Percentiles rank a stretch among this genome's conserved stretches.
These are phyloP conservation scores for Abelmoschus esculentus DNA, from an alignment of 345 rosid species.

Conservation along the genomic window DNA sequence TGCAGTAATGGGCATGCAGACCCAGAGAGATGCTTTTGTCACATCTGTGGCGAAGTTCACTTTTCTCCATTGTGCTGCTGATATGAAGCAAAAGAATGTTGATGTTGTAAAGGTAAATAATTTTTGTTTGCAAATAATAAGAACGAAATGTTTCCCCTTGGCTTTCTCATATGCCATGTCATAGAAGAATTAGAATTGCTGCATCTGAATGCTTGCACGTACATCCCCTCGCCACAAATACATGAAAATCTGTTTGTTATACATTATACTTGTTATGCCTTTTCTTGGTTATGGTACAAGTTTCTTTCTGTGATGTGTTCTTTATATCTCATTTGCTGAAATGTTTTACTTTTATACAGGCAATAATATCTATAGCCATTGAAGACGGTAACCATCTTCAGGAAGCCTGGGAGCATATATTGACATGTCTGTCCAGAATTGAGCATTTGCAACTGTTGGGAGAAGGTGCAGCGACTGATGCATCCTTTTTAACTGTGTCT, in stretches of 20 bases:
- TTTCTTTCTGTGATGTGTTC: constrained; percentile 1
- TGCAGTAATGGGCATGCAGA: constrained; percentile 95
- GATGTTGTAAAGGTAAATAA: constrained; percentile 86
- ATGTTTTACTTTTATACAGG: constrained; percentile 40
- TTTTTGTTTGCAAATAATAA: neutral
- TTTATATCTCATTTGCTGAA: neutral
- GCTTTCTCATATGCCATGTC: constrained; percentile 3
- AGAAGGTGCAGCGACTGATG: constrained; percentile 93
- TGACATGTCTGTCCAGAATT: constrained; percentile 93
- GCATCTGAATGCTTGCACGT: constrained; percentile 4
- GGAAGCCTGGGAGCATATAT: constrained; percentile 94
- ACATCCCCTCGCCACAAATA: neutral
- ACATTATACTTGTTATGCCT: neutral
- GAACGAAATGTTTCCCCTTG: neutral
- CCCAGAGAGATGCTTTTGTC: constrained; percentile 97
- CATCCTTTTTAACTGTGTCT: constrained; percentile 65
- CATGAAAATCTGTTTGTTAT: no score
- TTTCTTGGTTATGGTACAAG: neutral
- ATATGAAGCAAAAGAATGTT: constrained; percentile 95
- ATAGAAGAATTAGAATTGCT: constrained; percentile 3
- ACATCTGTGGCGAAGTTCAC: constrained; percentile 96
- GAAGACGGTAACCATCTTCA: constrained; percentile 95
- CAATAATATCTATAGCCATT: constrained; percentile 83
- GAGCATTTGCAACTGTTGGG: constrained; percentile 96
- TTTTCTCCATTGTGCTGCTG: constrained; percentile 83